Base-by-base conservation (phyloP, 768 basidiomycete species). In the Boletus vinaceobasis region DNA sequence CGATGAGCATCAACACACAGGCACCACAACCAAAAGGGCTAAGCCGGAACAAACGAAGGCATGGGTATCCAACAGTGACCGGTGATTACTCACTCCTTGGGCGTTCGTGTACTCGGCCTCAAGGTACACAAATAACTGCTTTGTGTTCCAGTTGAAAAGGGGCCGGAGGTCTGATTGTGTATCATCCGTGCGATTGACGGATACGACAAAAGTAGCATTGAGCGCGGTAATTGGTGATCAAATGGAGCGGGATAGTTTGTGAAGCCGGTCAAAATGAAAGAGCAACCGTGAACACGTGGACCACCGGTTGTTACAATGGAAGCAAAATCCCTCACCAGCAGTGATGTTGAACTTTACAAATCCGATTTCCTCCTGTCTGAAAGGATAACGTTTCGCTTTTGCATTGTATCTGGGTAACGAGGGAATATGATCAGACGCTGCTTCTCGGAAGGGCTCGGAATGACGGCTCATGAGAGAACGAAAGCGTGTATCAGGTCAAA, bases 81-180 rank as follows among this genome's bases (percentile, higher is more conserved):
- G 27, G 55, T 44, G 29, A 47, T 43, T 19, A 71, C 89, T 74
- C 67, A 93, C 93, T 44, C 90, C 85, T 69, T 87, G 74, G 0
- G 77, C 70, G 51, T 85, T 88, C 33, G 77, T 78, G 66, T 93
- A 95, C 68, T 95, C 91, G 0, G 90, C 93, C 62, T 86, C 82
- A 33, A 96, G 79, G 65, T 90, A 93, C 13, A 95, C 69, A 69
- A 96, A 95, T 11, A 96, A 66, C 66, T 96, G 93, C 71, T 96
- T 96, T n/a, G 93, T 95, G 71, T 96, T 96, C 93, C 93, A 96
- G 72, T 94, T 76, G 73, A 94, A 96, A 31, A 96, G 77, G 13
- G 93, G 83, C 9, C 81, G 75, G 5, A 96, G 76, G 72, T 96
- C 93, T 93, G 59, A 44, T 23, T 35, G 50, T 36, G 29, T 26